Base-by-base conservation (phyloP, 768 basidiomycete species). In the Termitomyces sp. region DNA sequence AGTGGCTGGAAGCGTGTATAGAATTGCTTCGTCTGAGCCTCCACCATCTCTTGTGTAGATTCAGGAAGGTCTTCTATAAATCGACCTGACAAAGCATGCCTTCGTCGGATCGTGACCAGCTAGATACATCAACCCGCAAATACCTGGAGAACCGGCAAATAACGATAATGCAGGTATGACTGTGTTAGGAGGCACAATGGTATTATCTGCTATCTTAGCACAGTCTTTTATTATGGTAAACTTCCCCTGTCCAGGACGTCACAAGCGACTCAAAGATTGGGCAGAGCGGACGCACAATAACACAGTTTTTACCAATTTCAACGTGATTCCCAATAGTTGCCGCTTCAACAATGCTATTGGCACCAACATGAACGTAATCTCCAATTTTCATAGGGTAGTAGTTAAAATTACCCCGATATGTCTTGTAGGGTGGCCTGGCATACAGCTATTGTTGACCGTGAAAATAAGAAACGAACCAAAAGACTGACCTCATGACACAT, bases 361-460 rank as follows among this genome's bases (percentile, higher is more conserved):
- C 83, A 16, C 95, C 96, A 44, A 99, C 91, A 59, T 96, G 88
- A 23, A 98, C 97, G 67, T 92, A 86, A 72, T 98, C 95, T 3
- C 93, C 92, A 10, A 99, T 86, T 68, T 95, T 94, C 87, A 98
- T 93, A 5, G 96, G 96, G 66, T 98, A 98, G 72, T 95, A 98
- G 67, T 98, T 97, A 78, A 93, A 92, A 60, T 89, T 86, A 59
- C 89, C 90, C 51, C 91, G 84, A 68, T 93, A 94, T 0, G 91
- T 93, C 71, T 93, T 92, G 70, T 92, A 91, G 3, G 90, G 92
- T 10, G 90, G 91, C 60, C 90, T 90, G 37, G 23, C 48, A 42
- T 21, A 32, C 17, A 23, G 16, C 28, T 25, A 48, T 30, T 45
- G 19, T 28, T 3, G 28, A 12, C 8, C 27, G 21, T 14, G 21